Percentiles rank a stretch among this genome's conserved stretches.
Conservation (phyloP, 306 rosid genomes). For the Inga laurina region DNA sequence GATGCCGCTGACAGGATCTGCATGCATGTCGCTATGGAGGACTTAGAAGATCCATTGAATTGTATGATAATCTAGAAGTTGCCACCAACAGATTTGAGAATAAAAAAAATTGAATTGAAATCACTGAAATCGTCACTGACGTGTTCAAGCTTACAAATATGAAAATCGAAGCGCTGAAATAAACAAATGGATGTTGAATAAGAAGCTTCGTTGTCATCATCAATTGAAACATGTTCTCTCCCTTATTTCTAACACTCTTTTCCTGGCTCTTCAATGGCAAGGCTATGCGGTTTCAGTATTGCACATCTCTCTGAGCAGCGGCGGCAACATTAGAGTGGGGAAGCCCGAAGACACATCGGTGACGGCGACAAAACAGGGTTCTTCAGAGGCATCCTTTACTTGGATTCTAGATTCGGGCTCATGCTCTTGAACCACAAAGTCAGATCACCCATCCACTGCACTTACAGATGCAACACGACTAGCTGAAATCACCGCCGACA, state of each 20-base stretch:
- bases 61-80: too few relatives aligned
- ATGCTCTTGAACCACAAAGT: conserved; percentile 43
- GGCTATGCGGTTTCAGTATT: conserved; percentile 28
- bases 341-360: conserved; percentile 22
- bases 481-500: too few relatives aligned
- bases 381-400: conserved; percentile 32
- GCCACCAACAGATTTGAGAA: too few relatives aligned
- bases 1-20: too few relatives aligned
- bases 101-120: too few relatives aligned
- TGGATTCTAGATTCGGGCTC: conserved; percentile 52
- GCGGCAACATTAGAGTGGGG: background rate
- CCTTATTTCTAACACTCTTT: conserved; percentile 14
- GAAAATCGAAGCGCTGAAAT: too few relatives aligned
- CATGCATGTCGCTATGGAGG: too few relatives aligned
- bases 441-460: background rate
- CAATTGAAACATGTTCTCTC: conserved; percentile 4
- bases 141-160: too few relatives aligned
- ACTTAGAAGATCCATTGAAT: too few relatives aligned
- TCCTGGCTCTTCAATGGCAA: conserved; percentile 27
- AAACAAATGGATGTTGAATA: too few relatives aligned
- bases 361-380: background rate
- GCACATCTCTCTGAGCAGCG: conserved; percentile 14
- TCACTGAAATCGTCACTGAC: too few relatives aligned
- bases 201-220: too few relatives aligned
- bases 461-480: background rate